Evolutionary conservation across 805 yeast genomes (phyloP), one percentile per base, ranked within the genome.

Genomic region (Barnettozyma populi): DNA sequence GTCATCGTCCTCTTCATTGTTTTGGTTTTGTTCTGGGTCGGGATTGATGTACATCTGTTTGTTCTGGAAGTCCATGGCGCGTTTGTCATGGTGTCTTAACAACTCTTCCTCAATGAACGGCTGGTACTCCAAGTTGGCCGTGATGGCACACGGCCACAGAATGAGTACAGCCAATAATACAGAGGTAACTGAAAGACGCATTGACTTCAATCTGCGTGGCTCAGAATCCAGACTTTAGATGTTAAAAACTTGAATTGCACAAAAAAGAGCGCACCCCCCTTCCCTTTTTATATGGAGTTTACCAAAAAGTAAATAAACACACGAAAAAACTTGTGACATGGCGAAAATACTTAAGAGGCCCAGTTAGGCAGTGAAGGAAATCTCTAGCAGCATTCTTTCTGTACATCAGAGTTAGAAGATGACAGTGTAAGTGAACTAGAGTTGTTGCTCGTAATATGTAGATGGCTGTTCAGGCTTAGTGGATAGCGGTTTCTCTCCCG

Each of bases 1-100:
- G 23, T 56, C 56, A 16, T 51, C 53, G 18, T 36, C 45, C 9
- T 52, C 52, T 24, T 52, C 52, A 10, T 52, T 43, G 5, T 47
- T 21, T 16, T 42, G n/a, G 14, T 46, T 51, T 8, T 45, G 45
- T 7, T 29, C 32, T 13, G 51, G 49, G 25, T 60, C 53, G 23
- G 59, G 62, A 13, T 58, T 52, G 36, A 49, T 51, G 35, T 60
- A 58, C 48, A 58, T 46, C 9, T 55, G 57, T 23, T 57, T 52
- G 43, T 52, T 52, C 21, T 47, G 51, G 20, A 50, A 52, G 7
- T 49, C 54, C 39, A 52, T 11, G n/a, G 48, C n/a, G 16, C 53
- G 46, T 23, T 41, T 46, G 18, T 35, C 23, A 25, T 43, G 24
- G 14, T 44, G 41, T 16, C 44, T 44, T 6, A 41, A 41, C n/a